phyloP scores from a whole-genome alignment of 2,329 filamentous ascomycete species.

The Fusarium bactridioides region DNA sequence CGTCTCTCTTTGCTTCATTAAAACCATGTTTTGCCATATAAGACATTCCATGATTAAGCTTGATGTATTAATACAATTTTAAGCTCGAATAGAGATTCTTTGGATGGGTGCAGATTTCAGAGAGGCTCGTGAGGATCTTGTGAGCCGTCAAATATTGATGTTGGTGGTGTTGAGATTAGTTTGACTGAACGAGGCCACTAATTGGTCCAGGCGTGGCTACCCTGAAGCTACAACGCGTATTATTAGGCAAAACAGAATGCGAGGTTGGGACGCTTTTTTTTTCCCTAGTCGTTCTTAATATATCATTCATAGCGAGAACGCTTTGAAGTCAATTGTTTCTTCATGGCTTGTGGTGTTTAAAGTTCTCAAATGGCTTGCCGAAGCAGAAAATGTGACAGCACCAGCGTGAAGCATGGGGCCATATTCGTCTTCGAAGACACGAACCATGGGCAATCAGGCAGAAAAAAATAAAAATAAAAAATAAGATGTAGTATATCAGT shows the following conservation, averaged over 20 bases:
- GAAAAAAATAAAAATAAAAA: too few relatives aligned
- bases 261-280: too few relatives aligned
- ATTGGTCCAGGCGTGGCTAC: background rate
- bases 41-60: too few relatives aligned
- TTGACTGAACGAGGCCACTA: rapidly evolving
- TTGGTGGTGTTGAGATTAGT: background rate
- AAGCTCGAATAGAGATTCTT: background rate
- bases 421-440: too few relatives aligned
- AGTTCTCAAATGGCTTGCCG: too few relatives aligned
- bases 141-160: background rate
- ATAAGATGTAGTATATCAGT: too few relatives aligned
- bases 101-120: rapidly evolving
- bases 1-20: background rate
- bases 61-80: rapidly evolving
- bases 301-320: rapidly evolving
- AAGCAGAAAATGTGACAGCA: too few relatives aligned
- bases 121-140: background rate
- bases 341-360: rapidly evolving
- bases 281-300: rapidly evolving
- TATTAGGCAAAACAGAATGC: background rate
- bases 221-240: background rate
- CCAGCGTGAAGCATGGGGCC: too few relatives aligned
- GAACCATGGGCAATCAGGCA: too few relatives aligned
- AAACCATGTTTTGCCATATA: too few relatives aligned
- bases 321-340: too few relatives aligned